Conservation (phyloP, 2,329 filamentous ascomycete genomes). For the Mycosphaerella sp. region DNA sequence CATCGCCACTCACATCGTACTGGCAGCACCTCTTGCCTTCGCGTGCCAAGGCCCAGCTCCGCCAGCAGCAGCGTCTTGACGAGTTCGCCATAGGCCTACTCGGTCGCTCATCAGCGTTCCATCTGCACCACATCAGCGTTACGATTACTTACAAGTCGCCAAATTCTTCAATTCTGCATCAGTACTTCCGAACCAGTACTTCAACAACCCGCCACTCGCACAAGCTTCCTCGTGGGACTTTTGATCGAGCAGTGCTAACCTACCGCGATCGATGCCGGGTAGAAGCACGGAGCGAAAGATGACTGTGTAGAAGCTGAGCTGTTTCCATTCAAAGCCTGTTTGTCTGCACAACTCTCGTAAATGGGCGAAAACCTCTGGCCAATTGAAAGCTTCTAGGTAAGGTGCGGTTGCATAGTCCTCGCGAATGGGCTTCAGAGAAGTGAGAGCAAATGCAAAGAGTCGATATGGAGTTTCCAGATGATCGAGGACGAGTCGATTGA, state of each 20-base stretch:
- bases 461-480: slow-evolving; percentile 60
- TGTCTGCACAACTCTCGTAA: slow-evolving; percentile 48
- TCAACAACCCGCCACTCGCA: slow-evolving; percentile 72
- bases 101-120: slow-evolving; percentile 29
- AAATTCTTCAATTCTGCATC: slow-evolving; percentile 67
- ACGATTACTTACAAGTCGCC: slow-evolving; percentile 54
- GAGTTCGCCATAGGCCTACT: slow-evolving; percentile 61
- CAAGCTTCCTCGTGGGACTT: slow-evolving; percentile 75
- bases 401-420: slow-evolving; percentile 69
- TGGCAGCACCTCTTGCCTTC: slow-evolving; percentile 46
- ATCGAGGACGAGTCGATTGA: slow-evolving; percentile 67
- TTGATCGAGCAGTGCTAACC: slow-evolving; percentile 68
- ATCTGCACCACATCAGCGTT: not conserved
- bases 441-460: slow-evolving; percentile 66
- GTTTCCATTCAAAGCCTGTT: slow-evolving; percentile 16
- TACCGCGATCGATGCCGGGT: slow-evolving; percentile 57
- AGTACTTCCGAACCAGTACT: slow-evolving; percentile 84
- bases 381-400: slow-evolving; percentile 74
- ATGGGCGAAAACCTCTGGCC: slow-evolving; percentile 52
- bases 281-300: slow-evolving; percentile 72
- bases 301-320: slow-evolving; percentile 66
- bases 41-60: slow-evolving; percentile 53
- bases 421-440: slow-evolving; percentile 55
- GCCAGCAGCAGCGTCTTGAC: slow-evolving; percentile 56
- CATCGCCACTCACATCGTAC: slow-evolving; percentile 33